These are phyloP conservation scores for Rhizopogon vulgaris DNA, from an alignment of 768 basidiomycete species.

Conservation along the genomic window DNA sequence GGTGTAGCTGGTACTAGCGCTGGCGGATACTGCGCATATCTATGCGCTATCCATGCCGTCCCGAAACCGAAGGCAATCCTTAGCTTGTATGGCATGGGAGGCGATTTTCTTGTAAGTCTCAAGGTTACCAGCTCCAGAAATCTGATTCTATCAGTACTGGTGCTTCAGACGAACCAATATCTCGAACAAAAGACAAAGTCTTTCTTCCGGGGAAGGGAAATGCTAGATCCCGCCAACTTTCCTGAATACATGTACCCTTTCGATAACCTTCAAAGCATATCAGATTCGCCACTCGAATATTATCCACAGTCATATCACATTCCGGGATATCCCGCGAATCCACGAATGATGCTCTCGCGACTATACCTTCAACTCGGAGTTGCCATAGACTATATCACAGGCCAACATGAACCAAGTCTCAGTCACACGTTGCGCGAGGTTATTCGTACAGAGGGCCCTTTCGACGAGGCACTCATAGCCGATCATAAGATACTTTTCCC, in stretches of 20 bases:
- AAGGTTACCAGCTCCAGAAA: background rate
- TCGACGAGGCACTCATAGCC: background rate
- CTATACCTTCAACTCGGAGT: slow-evolving; percentile 55
- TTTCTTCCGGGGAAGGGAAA: slow-evolving; percentile 51
- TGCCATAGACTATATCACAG: slow-evolving; percentile 55
- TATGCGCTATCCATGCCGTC: slow-evolving; percentile 46
- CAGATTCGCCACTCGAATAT: slow-evolving; percentile 43
- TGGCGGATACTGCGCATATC: slow-evolving; percentile 59
- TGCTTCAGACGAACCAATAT: slow-evolving; percentile 46
- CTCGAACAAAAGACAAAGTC: slow-evolving; percentile 39
- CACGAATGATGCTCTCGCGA: slow-evolving; percentile 51
- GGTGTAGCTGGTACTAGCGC: slow-evolving; percentile 54
- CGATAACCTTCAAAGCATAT: slow-evolving; percentile 15
- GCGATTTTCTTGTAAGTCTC: slow-evolving; percentile 40
- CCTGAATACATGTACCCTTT: slow-evolving; percentile 42
- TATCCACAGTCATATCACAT: slow-evolving; percentile 37
- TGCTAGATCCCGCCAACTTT: slow-evolving; percentile 45
- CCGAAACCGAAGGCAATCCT: slow-evolving; percentile 52
- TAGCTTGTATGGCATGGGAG: slow-evolving; percentile 61
- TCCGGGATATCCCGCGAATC: slow-evolving; percentile 57
- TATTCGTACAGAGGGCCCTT: slow-evolving; percentile 19
- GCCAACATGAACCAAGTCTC: slow-evolving; percentile 37
- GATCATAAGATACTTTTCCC: slow-evolving; percentile 38
- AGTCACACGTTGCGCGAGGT: slow-evolving; percentile 33
- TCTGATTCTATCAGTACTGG: background rate